Evolutionary conservation across 805 yeast genomes (phyloP).

Genomic region (Saturnispora sekii): DNA sequence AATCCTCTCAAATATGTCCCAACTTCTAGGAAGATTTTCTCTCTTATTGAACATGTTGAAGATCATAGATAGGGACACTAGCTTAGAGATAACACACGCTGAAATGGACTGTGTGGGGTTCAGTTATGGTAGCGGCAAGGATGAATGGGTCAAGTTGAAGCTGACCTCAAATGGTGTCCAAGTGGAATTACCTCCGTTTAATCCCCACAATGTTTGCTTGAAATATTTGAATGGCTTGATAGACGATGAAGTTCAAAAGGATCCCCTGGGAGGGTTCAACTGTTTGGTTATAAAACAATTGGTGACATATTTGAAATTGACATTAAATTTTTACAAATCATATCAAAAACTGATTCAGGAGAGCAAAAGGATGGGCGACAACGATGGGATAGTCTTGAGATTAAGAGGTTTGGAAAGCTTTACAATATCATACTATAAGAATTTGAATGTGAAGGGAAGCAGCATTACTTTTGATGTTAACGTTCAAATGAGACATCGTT

Average conservation of each 20-base stretch:
- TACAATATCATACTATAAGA: slow-evolving; percentile 19
- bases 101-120: slow-evolving; percentile 23
- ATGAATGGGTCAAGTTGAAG: slow-evolving; percentile 22
- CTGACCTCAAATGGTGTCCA: slow-evolving; percentile 17
- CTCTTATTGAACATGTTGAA: slow-evolving; percentile 23
- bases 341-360: slow-evolving; percentile 12
- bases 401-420: slow-evolving; percentile 18
- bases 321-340: slow-evolving; percentile 22
- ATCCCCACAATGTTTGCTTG: slow-evolving; percentile 23
- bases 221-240: slow-evolving; percentile 20
- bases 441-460: neutral
- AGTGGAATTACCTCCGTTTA: slow-evolving; percentile 21
- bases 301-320: slow-evolving; percentile 22
- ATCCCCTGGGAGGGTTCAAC: slow-evolving; percentile 8
- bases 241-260: slow-evolving; percentile 6
- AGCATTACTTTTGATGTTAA: slow-evolving; percentile 12
- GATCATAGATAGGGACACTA: slow-evolving; percentile 21
- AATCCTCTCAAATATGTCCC: slow-evolving; percentile 18
- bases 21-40: slow-evolving; percentile 22
- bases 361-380: slow-evolving; percentile 4
- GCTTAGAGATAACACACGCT: slow-evolving; percentile 21
- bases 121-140: slow-evolving; percentile 22
- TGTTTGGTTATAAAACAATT: slow-evolving; percentile 19
- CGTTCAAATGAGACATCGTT: slow-evolving; percentile 19
- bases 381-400: slow-evolving; percentile 14